Evolutionary conservation across 345 rosid genomes (phyloP), one percentile per base, ranked within the genome.

Genomic region (Garcia nutans): DNA sequence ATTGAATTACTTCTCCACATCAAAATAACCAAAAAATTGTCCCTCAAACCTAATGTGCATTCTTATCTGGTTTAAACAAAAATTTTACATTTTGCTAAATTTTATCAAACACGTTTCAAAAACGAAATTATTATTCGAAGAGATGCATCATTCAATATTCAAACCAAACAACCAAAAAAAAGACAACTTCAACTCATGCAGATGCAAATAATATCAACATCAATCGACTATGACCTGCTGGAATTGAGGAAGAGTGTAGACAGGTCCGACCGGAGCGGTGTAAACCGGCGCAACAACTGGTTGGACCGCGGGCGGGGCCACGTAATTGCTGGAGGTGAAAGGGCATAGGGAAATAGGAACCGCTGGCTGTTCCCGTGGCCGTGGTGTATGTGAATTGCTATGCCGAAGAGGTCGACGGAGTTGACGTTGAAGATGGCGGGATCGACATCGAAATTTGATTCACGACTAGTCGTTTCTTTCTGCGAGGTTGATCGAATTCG

Each of bases 161-260:
- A 24, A 26, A 50, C 45, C 24, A 65, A 60, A 66, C 41, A 33
- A 41, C 49, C 17, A 8, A 31, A 24, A 9, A 62, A 70, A 8
- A 16, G 16, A 7, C 11, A 6, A 44, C 9, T 24, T 10, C 11
- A 42, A 19, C 24, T 23, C 6, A 7, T 10, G 24, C 6, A 69
- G 24, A 1, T 54, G 47, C n/a, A 15, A 52, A 70, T 15, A 8
- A 52, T 13, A 70, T 19, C 37, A 45, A 17, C 20, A 76, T 0
- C 6, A 23, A 47, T 11, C 1, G 63, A 62, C 9, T 64, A 74
- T 63, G 15, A 89, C 97, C 94, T 91, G 93, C 74, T 93, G 97
- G 80, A 81, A 93, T 81, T 93, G 97, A 44, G 98, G 98, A 63
- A 87, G 82, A 28, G 96, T 33, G 78, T 93, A 92, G 16, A 87